Evolutionary conservation across 2,329 filamentous ascomycete genomes (phyloP), one percentile per base, ranked within the genome.

Genomic region (Trichoderma lentiforme): DNA sequence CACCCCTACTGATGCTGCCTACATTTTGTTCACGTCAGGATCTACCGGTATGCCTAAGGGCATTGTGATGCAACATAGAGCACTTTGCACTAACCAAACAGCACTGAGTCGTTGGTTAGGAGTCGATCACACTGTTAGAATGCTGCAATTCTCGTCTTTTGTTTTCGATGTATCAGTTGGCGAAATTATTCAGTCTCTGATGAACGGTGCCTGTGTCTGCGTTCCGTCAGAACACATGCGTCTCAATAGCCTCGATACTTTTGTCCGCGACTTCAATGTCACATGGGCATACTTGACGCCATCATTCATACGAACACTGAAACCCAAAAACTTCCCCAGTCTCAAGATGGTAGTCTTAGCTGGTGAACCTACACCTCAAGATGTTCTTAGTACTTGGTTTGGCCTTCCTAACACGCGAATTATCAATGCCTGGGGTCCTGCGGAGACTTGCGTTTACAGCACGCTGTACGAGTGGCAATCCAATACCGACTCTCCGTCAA

Each of bases 391-490:
- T 12, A 32, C 26, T 12, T 76, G 74, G 74, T 61, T 43, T 21
- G 70, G 65, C 4, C 67, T 70, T 28, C 67, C 67, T 2, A 51
- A 71, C 3, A 70, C 56, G 6, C 43, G 58, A 15, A 32, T 76
- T 7, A 36, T 75, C 34, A 76, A 76, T 21, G 73, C 58, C 5
- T 76, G 74, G 39, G 75, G 75, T 0, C 75, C 75, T 5, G 72
- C 75, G 1, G 75, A 74, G 39, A 73, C 66, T 1, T 73, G 71
- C 21, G 62, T 70, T 34, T 67, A 51, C 14, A 67, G 63, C 8
- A 32, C 72, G 1, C 24, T 70, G 4, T 47, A 74, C 26, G 36
- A 64, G 3, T 72, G 67, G 66, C 43, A 73, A 4, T 66, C 69
- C 3, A 67, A 53, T 18, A 36, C 47, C 3, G 71, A 72, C 7